These are phyloP conservation scores for Erigeron philadelphicus DNA, from an alignment of 140 eudicot species.

Conservation along the genomic window DNA sequence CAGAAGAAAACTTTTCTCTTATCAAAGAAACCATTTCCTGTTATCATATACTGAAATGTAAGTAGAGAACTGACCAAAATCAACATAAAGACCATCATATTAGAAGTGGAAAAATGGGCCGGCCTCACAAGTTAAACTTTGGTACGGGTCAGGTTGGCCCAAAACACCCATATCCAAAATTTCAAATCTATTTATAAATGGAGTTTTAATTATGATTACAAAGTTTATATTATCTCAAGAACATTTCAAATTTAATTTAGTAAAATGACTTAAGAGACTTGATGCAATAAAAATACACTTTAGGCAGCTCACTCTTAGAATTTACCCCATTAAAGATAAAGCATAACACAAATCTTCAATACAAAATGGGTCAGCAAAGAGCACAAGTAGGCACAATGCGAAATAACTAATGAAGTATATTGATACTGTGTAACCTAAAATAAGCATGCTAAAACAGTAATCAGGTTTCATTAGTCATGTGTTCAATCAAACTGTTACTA, in stretches of 20 bases:
- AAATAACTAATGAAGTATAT: neutral
- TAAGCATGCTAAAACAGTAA: neutral
- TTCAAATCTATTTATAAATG: no score
- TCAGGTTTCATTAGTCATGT: neutral
- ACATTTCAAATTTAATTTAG: neutral
- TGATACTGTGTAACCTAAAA: neutral
- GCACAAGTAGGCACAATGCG: neutral
- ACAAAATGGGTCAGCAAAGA: neutral
- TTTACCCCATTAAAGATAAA: no score
- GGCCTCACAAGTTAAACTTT: neutral
- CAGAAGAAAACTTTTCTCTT: constrained; percentile 71
- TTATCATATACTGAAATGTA: neutral
- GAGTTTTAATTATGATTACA: no score
- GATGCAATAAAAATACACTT: no score
- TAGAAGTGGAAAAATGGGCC: neutral
- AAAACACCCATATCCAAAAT: no score
- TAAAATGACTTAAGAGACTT: neutral
- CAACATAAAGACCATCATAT: neutral
- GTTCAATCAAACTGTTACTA: neutral
- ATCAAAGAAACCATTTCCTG: constrained; percentile 90
- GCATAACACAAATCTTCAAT: neutral
- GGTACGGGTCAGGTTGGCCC: no score
- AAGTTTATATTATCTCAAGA: no score
- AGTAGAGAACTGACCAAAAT: neutral
- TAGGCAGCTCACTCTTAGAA: no score